phyloP scores from a whole-genome alignment of 2,329 filamentous ascomycete genomes.

The Aspergillus pseudoglaucus region DNA sequence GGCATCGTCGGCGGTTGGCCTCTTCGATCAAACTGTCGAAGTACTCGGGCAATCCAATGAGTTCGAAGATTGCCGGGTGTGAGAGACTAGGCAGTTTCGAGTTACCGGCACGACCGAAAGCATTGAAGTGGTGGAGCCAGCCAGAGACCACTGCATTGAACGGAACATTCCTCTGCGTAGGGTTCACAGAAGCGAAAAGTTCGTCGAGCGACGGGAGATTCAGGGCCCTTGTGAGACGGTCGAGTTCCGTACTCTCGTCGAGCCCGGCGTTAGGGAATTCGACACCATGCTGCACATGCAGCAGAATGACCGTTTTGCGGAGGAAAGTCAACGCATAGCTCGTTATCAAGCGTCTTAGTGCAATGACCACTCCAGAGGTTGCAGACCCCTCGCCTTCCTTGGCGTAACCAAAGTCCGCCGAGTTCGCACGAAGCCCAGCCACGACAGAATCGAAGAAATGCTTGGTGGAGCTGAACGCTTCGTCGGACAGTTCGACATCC shows the following conservation, averaged over 20 bases:
- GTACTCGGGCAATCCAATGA: slow-evolving; percentile 84
- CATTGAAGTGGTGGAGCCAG: slow-evolving; percentile 60
- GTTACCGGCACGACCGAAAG: slow-evolving; percentile 26
- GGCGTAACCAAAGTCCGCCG: slow-evolving; percentile 31
- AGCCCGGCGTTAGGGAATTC: slow-evolving; percentile 71
- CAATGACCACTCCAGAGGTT: slow-evolving; percentile 26
- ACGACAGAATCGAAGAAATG: slow-evolving; percentile 36
- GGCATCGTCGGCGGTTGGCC: slow-evolving; percentile 74
- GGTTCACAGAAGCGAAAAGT: slow-evolving; percentile 58
- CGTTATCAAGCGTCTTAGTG: slow-evolving; percentile 45
- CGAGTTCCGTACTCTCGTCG: slow-evolving; percentile 67
- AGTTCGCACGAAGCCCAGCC: slow-evolving; percentile 30
- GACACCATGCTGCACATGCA: slow-evolving; percentile 82
- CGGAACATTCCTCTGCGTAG: slow-evolving; percentile 32
- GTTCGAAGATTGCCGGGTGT: slow-evolving; percentile 88
- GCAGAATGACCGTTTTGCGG: slow-evolving; percentile 73
- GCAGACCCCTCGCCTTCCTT: slow-evolving; percentile 31
- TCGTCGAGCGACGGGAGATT: slow-evolving; percentile 72
- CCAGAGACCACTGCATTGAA: slow-evolving; percentile 51
- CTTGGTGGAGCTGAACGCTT: slow-evolving; percentile 22
- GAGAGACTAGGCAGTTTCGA: slow-evolving; percentile 48
- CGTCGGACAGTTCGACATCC: slow-evolving; percentile 22
- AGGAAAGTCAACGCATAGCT: slow-evolving; percentile 88
- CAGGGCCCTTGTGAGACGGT: slow-evolving; percentile 70
- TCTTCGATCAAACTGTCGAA: slow-evolving; percentile 92